A percentile compares a stretch with the other conserved stretches of the same genome.
phyloP scores from a whole-genome alignment of 192 early-diverging fungal genomes.

The Mortierella claussenii region DNA sequence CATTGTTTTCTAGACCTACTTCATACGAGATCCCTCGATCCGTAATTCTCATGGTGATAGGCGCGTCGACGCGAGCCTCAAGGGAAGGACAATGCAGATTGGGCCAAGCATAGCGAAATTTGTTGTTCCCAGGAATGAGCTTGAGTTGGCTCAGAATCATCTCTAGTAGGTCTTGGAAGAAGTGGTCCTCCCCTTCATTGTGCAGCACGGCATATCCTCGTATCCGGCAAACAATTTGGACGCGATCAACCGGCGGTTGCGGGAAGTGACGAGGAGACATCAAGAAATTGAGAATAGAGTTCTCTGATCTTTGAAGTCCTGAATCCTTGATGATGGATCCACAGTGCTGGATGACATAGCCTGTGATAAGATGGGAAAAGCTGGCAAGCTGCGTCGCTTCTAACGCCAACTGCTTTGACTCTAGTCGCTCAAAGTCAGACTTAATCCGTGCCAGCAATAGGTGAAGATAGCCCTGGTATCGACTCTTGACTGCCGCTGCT shows the following conservation, averaged over 20 bases:
- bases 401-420: constrained; percentile 7
- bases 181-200: constrained; percentile 34
- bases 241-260: constrained; percentile 25
- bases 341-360: constrained; percentile 35
- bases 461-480: constrained; percentile 4
- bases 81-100: background rate
- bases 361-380: constrained; percentile 21
- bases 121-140: constrained; percentile 6
- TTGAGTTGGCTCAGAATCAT: constrained; percentile 10
- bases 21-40: background rate
- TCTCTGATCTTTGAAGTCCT: constrained; percentile 3
- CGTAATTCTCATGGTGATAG: background rate
- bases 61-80: background rate
- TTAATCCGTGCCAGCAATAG: constrained; percentile 15
- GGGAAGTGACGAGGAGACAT: constrained; percentile 29
- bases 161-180: constrained; percentile 20
- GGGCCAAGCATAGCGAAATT: background rate
- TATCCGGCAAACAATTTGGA: constrained; percentile 28
- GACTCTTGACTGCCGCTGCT: constrained; percentile 7
- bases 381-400: constrained; percentile 20
- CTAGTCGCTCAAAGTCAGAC: constrained; percentile 22
- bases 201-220: constrained; percentile 34
- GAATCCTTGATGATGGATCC: constrained; percentile 26
- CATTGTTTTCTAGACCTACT: background rate
- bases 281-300: constrained; percentile 31